These are phyloP conservation scores for Mucor mucedo DNA, from an alignment of 371 early-diverging fungal genomes.

Conservation along the genomic window DNA sequence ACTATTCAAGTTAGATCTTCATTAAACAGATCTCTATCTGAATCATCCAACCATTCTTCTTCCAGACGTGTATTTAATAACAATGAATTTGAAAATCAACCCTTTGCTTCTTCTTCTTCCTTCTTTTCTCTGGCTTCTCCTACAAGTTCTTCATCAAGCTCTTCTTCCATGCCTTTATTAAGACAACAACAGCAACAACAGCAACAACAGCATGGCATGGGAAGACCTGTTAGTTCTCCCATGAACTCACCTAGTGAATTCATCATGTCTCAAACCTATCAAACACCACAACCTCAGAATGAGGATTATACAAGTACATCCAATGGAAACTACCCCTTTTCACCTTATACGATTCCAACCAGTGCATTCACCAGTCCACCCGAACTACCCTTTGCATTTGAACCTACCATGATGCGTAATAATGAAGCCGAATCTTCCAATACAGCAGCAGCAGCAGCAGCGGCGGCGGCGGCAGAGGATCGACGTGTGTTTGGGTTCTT, in stretches of 20 bases:
- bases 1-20: conserved; percentile 34
- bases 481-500: conserved; percentile 4
- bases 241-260: conserved; percentile 26
- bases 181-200: conserved; percentile 2
- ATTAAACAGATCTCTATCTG: conserved; percentile 34
- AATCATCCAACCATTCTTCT: conserved; percentile 10
- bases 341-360: conserved; percentile 27
- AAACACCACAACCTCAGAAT: conserved; percentile 22
- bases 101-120: conserved; percentile 25
- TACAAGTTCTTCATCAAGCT: conserved; percentile 46
- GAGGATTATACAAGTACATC: conserved; percentile 2
- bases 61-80: conserved; percentile 12
- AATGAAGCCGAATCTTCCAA: background rate
- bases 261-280: conserved; percentile 26
- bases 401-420: conserved; percentile 9
- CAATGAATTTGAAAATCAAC: conserved; percentile 10
- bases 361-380: conserved; percentile 22
- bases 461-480: background rate
- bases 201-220: background rate
- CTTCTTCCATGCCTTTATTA: conserved; percentile 39
- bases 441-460: no score
- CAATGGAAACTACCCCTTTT: conserved; percentile 20
- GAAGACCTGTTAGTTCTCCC: no score
- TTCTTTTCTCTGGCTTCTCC: conserved; percentile 43
- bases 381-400: conserved; percentile 24